Conservation (phyloP, 352 stramenopile genomes). For the Globisporangium carolinianum region DNA sequence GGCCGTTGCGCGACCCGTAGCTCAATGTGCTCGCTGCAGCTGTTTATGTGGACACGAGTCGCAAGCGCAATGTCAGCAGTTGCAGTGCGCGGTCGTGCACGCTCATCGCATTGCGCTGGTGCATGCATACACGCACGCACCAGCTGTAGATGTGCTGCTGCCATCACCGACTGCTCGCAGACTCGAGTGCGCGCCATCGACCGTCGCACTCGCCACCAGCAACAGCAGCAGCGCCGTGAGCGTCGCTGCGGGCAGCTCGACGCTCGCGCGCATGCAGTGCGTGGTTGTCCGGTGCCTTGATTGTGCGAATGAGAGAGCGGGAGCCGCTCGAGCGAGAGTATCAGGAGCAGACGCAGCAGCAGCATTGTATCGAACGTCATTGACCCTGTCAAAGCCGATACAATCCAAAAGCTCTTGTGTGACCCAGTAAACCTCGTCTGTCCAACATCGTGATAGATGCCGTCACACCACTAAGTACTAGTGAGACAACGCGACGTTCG, state of each 20-base stretch:
- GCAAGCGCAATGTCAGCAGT: neutral
- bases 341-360: too few species aligned
- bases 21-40: neutral
- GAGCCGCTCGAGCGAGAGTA: too few species aligned
- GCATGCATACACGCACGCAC: neutral
- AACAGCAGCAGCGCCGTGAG: neutral
- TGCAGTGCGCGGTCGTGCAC: neutral
- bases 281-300: neutral
- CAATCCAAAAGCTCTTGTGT: too few species aligned
- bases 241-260: neutral
- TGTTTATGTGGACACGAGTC: too few species aligned
- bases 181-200: neutral
- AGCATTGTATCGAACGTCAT: too few species aligned
- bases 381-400: too few species aligned
- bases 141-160: neutral
- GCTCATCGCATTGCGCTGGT: neutral
- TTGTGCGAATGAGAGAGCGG: neutral
- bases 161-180: neutral
- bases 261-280: neutral
- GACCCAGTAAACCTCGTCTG: too few species aligned
- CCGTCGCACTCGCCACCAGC: neutral
- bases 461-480: too few species aligned
- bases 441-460: too few species aligned
- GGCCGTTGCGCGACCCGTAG: conserved; percentile 10
- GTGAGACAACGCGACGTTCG: too few species aligned